phyloP scores from a whole-genome alignment of 495 filamentous ascomycete genomes.

The Aspergillus ostianus region DNA sequence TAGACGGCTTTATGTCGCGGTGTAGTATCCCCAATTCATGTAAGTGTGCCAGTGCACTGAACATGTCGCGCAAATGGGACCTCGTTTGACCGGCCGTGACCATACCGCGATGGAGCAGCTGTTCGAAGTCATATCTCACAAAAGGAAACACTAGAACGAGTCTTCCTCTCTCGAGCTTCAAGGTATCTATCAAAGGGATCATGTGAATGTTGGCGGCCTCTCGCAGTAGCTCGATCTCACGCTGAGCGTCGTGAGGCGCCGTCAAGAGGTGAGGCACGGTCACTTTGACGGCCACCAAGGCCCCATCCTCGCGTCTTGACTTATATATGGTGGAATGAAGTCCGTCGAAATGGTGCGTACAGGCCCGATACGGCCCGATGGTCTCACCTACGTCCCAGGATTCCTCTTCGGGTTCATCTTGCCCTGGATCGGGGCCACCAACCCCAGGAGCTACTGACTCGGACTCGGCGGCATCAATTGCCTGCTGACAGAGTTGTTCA shows the following conservation, averaged over 20 bases:
- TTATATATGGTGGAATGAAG: conserved; percentile 83
- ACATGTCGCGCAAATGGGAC: conserved; percentile 61
- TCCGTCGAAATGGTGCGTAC: conserved; percentile 68
- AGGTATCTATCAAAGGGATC: conserved; percentile 68
- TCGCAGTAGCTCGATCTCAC: conserved; percentile 72
- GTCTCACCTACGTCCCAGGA: conserved; percentile 38
- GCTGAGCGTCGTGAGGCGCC: conserved; percentile 75
- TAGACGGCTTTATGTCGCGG: conserved; percentile 90
- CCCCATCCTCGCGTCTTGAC: conserved; percentile 37
- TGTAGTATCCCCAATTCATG: conserved; percentile 80
- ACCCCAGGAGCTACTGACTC: conserved; percentile 19
- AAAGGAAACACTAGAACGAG: conserved; percentile 84
- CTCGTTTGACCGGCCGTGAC: conserved; percentile 45
- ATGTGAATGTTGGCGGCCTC: conserved; percentile 49
- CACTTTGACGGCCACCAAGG: conserved; percentile 76
- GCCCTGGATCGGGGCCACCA: conserved; percentile 18
- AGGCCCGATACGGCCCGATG: conserved; percentile 71
- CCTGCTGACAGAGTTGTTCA: conserved; percentile 40
- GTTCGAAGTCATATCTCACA: conserved; percentile 66
- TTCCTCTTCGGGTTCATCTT: conserved; percentile 12
- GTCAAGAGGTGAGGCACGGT: conserved; percentile 69
- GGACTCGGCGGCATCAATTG: conserved; percentile 38
- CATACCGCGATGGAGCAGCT: conserved; percentile 51
- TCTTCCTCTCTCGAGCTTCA: conserved; percentile 65
- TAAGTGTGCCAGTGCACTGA: conserved; percentile 67